Conservation (phyloP, 495 filamentous ascomycete species). For the Hypoxylon rickii region DNA sequence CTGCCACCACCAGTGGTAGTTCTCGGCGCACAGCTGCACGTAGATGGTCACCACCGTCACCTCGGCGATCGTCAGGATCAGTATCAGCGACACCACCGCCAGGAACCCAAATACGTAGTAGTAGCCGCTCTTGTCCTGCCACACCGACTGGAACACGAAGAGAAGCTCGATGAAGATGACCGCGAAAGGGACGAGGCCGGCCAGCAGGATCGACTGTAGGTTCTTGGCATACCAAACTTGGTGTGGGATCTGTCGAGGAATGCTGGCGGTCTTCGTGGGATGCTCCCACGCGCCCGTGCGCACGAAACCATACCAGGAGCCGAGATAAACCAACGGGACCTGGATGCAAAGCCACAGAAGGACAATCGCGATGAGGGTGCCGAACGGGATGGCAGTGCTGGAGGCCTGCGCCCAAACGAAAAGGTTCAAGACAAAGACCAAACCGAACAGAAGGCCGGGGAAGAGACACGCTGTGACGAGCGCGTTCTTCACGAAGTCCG, state of each 20-base stretch:
- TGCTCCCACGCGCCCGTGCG: constrained; percentile 76
- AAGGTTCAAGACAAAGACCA: constrained; percentile 85
- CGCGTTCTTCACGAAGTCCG: constrained; percentile 79
- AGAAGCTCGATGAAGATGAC: constrained; percentile 93
- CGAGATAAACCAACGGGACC: constrained; percentile 84
- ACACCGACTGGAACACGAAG: constrained; percentile 89
- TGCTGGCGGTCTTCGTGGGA: constrained; percentile 78
- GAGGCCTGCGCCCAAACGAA: constrained; percentile 95
- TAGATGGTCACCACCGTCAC: constrained; percentile 91
- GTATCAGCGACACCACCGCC: constrained; percentile 72
- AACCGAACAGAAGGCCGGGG: constrained; percentile 78
- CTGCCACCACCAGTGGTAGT: constrained; percentile 97
- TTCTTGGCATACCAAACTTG: constrained; percentile 80
- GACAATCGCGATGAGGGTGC: constrained; percentile 76
- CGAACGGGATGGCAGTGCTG: constrained; percentile 87
- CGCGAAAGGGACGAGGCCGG: constrained; percentile 86
- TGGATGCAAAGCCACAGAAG: constrained; percentile 88
- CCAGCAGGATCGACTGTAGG: constrained; percentile 66
- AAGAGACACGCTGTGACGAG: constrained; percentile 83
- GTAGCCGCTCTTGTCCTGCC: constrained; percentile 92
- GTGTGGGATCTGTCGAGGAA: constrained; percentile 74
- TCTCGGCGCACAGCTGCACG: constrained; percentile 83
- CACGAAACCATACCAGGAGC: constrained; percentile 79
- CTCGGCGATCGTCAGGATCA: constrained; percentile 81
- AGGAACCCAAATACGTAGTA: constrained; percentile 96